Evolutionary conservation across 176 grass and related monocot genomes (phyloP).

Genomic region (Carex parvula): DNA sequence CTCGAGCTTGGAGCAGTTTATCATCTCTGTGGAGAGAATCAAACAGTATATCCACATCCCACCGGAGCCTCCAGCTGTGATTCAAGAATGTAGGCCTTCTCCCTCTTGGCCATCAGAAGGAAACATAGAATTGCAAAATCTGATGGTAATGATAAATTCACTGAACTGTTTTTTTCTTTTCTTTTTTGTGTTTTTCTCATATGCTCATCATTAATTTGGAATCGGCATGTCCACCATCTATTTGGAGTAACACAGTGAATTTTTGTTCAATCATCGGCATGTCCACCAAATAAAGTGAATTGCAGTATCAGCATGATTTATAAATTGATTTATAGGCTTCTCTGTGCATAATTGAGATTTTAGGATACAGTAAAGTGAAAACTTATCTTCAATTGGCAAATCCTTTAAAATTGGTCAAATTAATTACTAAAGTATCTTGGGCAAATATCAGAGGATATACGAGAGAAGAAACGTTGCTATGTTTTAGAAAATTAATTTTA

Average conservation of each 20-base stretch:
- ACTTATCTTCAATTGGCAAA: background rate
- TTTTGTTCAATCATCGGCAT: background rate
- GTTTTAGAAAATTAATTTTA: background rate
- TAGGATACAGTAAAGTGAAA: background rate
- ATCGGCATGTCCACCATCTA: background rate
- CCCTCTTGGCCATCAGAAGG: constrained; percentile 83
- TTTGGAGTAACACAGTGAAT: background rate
- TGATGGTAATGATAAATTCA: constrained; percentile 51
- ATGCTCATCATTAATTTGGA: too few relatives aligned
- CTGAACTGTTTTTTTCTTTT: background rate
- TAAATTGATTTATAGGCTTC: background rate
- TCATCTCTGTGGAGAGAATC: constrained; percentile 85
- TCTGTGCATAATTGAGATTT: background rate
- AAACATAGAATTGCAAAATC: constrained; percentile 70
- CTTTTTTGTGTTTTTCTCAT: too few relatives aligned
- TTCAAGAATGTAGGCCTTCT: constrained; percentile 65
- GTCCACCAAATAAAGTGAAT: background rate
- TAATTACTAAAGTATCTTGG: background rate
- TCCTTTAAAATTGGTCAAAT: background rate
- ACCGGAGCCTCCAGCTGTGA: constrained; percentile 59
- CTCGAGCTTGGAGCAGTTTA: constrained; percentile 74
- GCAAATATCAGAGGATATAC: background rate
- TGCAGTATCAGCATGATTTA: background rate
- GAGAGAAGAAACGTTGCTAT: background rate
- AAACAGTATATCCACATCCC: constrained; percentile 84